Base-by-base conservation (phyloP, 108 stramenopile genomes). In the Skeletonema grethae region DNA sequence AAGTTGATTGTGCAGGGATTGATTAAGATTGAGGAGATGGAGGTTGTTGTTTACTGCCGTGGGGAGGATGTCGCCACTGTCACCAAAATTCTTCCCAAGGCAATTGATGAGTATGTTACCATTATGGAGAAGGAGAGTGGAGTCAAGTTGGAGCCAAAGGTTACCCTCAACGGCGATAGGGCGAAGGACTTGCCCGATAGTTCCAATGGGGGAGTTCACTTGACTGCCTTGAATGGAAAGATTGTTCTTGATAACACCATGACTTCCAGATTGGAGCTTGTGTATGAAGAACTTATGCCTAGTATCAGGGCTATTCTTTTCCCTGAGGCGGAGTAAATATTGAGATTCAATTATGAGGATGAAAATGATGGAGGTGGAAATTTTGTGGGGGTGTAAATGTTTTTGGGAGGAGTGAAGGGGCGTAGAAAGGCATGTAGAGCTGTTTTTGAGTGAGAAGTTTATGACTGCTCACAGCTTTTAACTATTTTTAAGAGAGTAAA, bases 1-100 rank as follows among this genome's bases (percentile, higher is more conserved):
- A 93, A 97, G 70, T 82, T 99, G 46, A 97, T 99, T 73, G 97
- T 98, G 38, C 99, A 99, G 80, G 94, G 97, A 55, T 84, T 99
- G 70, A 98, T 99, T 86, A 99, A 99, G 86, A 98, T 99, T 73
- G 97, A 99, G 81, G 99, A 99, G 84, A 86, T 87, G 73, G 90
- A 94, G 34, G 92, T 98, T 25, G 83, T 68, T 16, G 77, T 99
- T 29, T 92, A 84, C 65, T 96, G 95, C 75, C 95, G 99, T 71
- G 74, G 56, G 41, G 93, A 91, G 64, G 99, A 99, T 84, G 84
- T 95, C 11, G 79, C 64, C 10, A 92, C 83, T 8, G 89, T 96
- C 61, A 72, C 85, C 64, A 86, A 82, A 46, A 80, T 97, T 58
- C 67, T 97, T 30, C 85, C 90, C 36, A 87, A 69, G 12, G 99